Evolutionary conservation across 208 protist species (phyloP).

Genomic region (Acanthamoeba divionensis): DNA sequence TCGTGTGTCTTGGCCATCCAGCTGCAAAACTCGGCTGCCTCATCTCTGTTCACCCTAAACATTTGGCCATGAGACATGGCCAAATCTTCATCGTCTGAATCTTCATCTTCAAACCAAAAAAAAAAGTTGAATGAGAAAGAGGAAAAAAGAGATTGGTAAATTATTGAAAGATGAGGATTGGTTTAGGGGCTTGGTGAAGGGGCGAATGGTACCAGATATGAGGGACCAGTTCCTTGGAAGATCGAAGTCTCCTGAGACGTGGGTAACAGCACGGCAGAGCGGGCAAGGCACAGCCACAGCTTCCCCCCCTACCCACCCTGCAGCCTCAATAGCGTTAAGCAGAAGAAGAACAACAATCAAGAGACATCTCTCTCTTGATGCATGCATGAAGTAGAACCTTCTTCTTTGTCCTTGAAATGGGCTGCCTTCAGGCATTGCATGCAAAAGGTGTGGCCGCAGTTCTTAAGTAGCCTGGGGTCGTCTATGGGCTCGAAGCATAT

Average conservation of each 20-base stretch:
- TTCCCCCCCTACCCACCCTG: neutral
- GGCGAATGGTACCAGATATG: neutral
- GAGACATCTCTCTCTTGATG: neutral
- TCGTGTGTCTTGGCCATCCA: neutral
- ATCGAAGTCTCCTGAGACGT: neutral
- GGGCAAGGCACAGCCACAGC: conserved; percentile 29
- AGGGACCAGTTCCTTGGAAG: conserved; percentile 33
- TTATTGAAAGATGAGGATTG: neutral
- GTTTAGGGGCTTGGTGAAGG: neutral
- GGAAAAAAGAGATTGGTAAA: neutral
- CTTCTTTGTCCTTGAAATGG: conserved; percentile 18
- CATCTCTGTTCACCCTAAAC: neutral
- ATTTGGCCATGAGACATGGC: neutral
- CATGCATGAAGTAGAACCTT: neutral
- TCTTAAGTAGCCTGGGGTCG: conserved; percentile 6
- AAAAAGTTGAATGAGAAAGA: too few species aligned
- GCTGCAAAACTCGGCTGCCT: neutral
- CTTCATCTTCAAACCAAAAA: conserved; percentile 5
- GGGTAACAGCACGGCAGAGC: conserved; percentile 15
- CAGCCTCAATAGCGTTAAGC: neutral
- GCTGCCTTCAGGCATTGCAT: neutral
- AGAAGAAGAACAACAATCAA: neutral
- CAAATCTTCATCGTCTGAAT: neutral
- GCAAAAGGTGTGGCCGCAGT: conserved; percentile 52
- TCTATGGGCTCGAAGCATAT: conserved; percentile 56